A percentile compares a stretch with the other conserved stretches of the same genome.
These are phyloP conservation scores for Skeletonema grethae DNA, from an alignment of 108 stramenopile species.

Conservation along the genomic window DNA sequence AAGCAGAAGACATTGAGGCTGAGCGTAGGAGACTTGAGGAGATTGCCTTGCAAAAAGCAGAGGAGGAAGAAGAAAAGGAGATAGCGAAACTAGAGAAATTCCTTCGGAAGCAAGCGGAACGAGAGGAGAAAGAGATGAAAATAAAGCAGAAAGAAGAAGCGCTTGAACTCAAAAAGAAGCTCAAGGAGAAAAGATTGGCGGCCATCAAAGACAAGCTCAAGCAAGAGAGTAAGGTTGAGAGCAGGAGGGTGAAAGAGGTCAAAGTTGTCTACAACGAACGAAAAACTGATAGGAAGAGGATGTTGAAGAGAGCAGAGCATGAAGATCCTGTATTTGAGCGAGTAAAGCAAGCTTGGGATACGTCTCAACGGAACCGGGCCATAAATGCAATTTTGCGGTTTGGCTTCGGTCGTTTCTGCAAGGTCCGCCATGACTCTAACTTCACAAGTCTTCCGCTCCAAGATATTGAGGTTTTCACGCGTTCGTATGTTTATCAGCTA, in stretches of 20 bases:
- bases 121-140: slow-evolving; percentile 65
- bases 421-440: slow-evolving; percentile 76
- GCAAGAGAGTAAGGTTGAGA: slow-evolving; percentile 36
- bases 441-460: slow-evolving; percentile 81
- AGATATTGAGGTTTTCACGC: slow-evolving; percentile 76
- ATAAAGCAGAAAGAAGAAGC: slow-evolving; percentile 38
- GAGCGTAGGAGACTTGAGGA: slow-evolving; percentile 71
- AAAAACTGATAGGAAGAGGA: slow-evolving; percentile 62
- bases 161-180: slow-evolving; percentile 18
- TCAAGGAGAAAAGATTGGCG: slow-evolving; percentile 29
- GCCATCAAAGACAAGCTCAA: slow-evolving; percentile 24
- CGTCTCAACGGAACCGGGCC: slow-evolving; percentile 68
- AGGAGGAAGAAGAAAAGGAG: slow-evolving; percentile 81
- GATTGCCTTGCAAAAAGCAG: slow-evolving; percentile 51
- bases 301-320: slow-evolving; percentile 63
- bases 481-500: slow-evolving; percentile 75
- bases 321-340: slow-evolving; percentile 76
- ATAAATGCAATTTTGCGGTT: slow-evolving; percentile 71
- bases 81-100: slow-evolving; percentile 60
- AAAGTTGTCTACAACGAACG: slow-evolving; percentile 53
- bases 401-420: slow-evolving; percentile 82
- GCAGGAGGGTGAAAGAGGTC: slow-evolving; percentile 39
- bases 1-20: slow-evolving; percentile 64
- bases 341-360: slow-evolving; percentile 88
- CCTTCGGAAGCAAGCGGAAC: slow-evolving; percentile 50